A percentile compares a stretch with the other conserved stretches of the same genome.
Conservation (phyloP, 108 stramenopile genomes). For the Cyclotella choctawhatcheeana region DNA sequence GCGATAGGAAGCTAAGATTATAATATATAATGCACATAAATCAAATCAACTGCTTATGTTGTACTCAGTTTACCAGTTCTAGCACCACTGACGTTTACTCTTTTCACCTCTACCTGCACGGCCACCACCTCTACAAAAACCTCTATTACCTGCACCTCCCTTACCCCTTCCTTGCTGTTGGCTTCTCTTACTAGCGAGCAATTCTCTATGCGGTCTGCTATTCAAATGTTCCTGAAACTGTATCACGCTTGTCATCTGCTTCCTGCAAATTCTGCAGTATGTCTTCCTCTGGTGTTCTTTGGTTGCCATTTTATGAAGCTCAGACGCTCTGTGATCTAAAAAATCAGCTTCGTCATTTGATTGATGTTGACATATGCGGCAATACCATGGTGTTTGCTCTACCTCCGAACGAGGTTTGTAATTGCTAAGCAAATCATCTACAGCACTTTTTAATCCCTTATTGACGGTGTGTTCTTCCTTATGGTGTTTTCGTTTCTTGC, state of each 20-base stretch:
- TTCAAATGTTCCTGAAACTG: slow-evolving; percentile 88
- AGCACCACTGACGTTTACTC: slow-evolving; percentile 43
- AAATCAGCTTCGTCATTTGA: slow-evolving; percentile 67
- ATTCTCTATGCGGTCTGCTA: slow-evolving; percentile 79
- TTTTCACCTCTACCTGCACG: slow-evolving; percentile 11
- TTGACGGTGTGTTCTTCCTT: slow-evolving; percentile 26
- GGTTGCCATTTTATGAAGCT: slow-evolving; percentile 79
- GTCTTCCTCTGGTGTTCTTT: slow-evolving; percentile 75
- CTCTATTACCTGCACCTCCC: slow-evolving; percentile 11
- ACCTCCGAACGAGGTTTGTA: slow-evolving; percentile 76
- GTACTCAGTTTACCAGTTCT: background rate
- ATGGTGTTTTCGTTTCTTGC: slow-evolving; percentile 32
- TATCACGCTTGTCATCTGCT: slow-evolving; percentile 88
- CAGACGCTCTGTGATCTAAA: slow-evolving; percentile 62
- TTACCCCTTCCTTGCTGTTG: slow-evolving; percentile 39
- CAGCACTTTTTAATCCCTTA: slow-evolving; percentile 70
- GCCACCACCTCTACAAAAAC: background rate
- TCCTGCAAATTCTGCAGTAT: slow-evolving; percentile 85
- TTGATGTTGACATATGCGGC: slow-evolving; percentile 86
- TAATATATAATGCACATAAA: no score
- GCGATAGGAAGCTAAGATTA: no score
- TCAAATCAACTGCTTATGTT: no score
- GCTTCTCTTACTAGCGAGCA: slow-evolving; percentile 54
- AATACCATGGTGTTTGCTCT: slow-evolving; percentile 87
- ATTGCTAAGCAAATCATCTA: slow-evolving; percentile 77